A percentile compares a stretch with the other conserved stretches of the same genome.
Conservation (phyloP, 768 basidiomycete genomes). For the Tephrocybe sp. region DNA sequence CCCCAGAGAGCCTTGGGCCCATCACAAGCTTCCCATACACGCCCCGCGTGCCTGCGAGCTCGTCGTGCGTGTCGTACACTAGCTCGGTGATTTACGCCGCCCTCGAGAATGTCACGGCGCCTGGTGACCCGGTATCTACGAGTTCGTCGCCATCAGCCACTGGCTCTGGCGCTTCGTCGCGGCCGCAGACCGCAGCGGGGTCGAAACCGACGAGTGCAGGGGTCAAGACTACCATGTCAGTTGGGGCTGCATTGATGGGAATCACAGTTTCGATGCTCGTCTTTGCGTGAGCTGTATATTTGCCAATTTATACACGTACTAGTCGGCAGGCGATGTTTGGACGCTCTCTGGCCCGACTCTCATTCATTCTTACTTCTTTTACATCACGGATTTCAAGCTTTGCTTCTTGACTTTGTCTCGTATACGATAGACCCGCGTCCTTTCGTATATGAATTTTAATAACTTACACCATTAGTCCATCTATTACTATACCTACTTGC, state of each 20-base stretch:
- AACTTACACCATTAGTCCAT: too few relatives aligned
- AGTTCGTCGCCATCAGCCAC: conserved; percentile 5
- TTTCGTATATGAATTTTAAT: too few relatives aligned
- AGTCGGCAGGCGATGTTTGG: conserved; percentile 7
- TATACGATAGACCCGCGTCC: too few relatives aligned
- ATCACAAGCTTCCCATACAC: conserved; percentile 44
- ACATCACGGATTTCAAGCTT: neutral
- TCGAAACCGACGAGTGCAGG: conserved; percentile 4
- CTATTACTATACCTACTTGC: too few relatives aligned
- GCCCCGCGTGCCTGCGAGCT: conserved; percentile 37
- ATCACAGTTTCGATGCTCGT: neutral
- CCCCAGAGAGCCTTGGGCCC: conserved; percentile 40
- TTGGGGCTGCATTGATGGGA: neutral
- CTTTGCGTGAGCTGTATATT: neutral
- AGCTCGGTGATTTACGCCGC: conserved; percentile 18
- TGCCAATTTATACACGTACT: too few relatives aligned
- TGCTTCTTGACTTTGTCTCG: too few relatives aligned
- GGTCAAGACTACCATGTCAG: neutral
- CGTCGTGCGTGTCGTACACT: conserved; percentile 29
- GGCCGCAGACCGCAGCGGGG: neutral
- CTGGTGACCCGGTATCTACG: conserved; percentile 12
- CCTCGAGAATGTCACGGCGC: conserved; percentile 13
- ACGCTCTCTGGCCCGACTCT: neutral
- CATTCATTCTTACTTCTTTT: too few relatives aligned
- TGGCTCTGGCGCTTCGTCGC: neutral